Base-by-base conservation (phyloP, 2,329 filamentous ascomycete species). In the Huntiella abstrusa region DNA sequence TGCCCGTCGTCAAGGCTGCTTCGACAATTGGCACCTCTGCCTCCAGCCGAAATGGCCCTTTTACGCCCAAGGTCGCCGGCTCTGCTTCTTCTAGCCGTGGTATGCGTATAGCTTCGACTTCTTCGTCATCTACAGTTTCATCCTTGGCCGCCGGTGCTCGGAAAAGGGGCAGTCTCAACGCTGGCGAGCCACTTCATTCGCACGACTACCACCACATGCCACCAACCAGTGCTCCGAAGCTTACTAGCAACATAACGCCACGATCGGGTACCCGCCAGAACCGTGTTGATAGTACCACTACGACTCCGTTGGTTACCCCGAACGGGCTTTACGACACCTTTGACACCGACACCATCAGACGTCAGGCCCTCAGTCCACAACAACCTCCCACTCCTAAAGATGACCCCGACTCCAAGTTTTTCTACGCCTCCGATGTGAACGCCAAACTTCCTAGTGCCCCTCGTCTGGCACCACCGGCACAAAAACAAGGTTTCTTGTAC, bases 341-440 rank as follows among this genome's bases (percentile, higher is more conserved):
- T 7, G 49, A 50, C 3, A n/a, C 46, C 19, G 45, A 45, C 15
- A 13, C 22, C 28, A 33, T 46, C 33, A 37, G 45, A 32, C 49
- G 57, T 33, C 60, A 66, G 15, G 61, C 64, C 15, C 67, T 69
- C 49, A 63, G 57, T 52, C 40, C 40, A 10, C 57, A 66, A 5
- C 55, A 59, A 10, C 59, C 60, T 33, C 62, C 58, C 53, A 49
- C 46, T 1, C 38, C 44, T 7, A 50, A 49, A 15, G 43, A 50
- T 54, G 59, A 55, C 54, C 54, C 56, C 15, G 70, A 73, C 44
- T 63, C 79, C 45, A 88, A 85, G 64, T 96, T 96, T 69, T 95
- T 98, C 60, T 87, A 92, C 59, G 91, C 87, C 22, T 84, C 78
- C 58, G 84, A 94, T 54, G 81, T 72, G 35, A 78, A 73, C 54